Conservation (phyloP, 805 yeast genomes). For the Scheffersomyces amazonensis region DNA sequence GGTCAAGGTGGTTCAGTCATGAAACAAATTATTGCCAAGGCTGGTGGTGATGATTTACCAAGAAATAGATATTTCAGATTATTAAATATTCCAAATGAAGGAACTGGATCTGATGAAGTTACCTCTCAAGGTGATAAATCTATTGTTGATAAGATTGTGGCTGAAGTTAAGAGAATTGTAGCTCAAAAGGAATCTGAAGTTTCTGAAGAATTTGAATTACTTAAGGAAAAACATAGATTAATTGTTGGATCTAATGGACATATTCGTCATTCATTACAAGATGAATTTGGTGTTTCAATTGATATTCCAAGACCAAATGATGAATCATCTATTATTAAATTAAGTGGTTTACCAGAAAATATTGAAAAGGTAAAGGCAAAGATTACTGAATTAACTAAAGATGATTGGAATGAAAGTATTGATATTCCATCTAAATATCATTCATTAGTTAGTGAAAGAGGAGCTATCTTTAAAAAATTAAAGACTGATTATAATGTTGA, state of each 20-base stretch:
- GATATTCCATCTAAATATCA: constrained; percentile 58
- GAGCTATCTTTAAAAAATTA: constrained; percentile 56
- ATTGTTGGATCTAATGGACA: constrained; percentile 82
- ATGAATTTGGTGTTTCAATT: constrained; percentile 61
- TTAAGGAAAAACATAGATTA: constrained; percentile 71
- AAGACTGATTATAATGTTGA: constrained; percentile 52
- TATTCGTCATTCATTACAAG: constrained; percentile 68
- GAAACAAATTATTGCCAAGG: constrained; percentile 69
- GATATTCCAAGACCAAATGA: constrained; percentile 63
- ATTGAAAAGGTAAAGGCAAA: constrained; percentile 62
- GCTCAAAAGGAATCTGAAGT: constrained; percentile 59
- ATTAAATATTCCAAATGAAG: constrained; percentile 68
- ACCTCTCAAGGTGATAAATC: constrained; percentile 71
- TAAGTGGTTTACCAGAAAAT: constrained; percentile 66
- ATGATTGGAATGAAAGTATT: constrained; percentile 52
- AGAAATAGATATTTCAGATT: constrained; percentile 49
- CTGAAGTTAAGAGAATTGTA: constrained; percentile 61
- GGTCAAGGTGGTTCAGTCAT: constrained; percentile 77
- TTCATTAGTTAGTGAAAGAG: constrained; percentile 63
- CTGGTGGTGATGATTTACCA: constrained; percentile 64
- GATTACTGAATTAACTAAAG: constrained; percentile 59
- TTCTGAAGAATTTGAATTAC: constrained; percentile 52
- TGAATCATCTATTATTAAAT: constrained; percentile 47
- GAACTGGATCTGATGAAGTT: constrained; percentile 56
- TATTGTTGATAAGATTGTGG: constrained; percentile 67